Percentiles rank a stretch among this genome's conserved stretches.
Conservation (phyloP, 108 stramenopile genomes). For the Nannochloropsis gaditana region DNA sequence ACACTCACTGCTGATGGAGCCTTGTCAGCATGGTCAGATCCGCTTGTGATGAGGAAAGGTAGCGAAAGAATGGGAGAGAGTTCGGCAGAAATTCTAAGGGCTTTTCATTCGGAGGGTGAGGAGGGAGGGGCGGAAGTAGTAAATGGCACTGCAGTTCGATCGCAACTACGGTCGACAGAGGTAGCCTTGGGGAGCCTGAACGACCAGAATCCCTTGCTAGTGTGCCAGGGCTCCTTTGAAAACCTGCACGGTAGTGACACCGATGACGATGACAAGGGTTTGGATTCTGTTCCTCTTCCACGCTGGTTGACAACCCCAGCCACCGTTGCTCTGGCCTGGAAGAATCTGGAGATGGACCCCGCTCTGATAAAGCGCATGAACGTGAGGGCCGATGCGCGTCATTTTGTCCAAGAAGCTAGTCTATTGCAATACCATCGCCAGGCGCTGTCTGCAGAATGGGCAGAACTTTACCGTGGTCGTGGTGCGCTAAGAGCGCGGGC, state of each 20-base stretch:
- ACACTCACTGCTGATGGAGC: not conserved
- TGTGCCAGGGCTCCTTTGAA: not conserved
- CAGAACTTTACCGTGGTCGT: conserved; percentile 5
- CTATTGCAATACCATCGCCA: not conserved
- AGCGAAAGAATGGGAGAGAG: no score
- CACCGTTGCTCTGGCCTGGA: not conserved
- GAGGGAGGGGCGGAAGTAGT: not conserved
- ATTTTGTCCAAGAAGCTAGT: not conserved
- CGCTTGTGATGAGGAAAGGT: not conserved
- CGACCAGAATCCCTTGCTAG: not conserved
- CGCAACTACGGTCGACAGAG: not conserved
- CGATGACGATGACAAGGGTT: not conserved
- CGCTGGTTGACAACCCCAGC: not conserved
- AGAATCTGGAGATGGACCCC: not conserved
- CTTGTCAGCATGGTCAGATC: not conserved
- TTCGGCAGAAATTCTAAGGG: no score
- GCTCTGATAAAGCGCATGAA: not conserved
- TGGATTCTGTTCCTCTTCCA: not conserved
- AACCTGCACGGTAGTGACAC: not conserved
- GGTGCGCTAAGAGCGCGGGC: not conserved
- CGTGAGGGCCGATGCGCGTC: not conserved
- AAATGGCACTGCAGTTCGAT: not conserved
- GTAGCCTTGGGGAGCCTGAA: not conserved
- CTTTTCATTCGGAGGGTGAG: not conserved
- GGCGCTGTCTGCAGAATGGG: not conserved